Conservation (phyloP, 805 yeast genomes). For the Lachancea sp. region DNA sequence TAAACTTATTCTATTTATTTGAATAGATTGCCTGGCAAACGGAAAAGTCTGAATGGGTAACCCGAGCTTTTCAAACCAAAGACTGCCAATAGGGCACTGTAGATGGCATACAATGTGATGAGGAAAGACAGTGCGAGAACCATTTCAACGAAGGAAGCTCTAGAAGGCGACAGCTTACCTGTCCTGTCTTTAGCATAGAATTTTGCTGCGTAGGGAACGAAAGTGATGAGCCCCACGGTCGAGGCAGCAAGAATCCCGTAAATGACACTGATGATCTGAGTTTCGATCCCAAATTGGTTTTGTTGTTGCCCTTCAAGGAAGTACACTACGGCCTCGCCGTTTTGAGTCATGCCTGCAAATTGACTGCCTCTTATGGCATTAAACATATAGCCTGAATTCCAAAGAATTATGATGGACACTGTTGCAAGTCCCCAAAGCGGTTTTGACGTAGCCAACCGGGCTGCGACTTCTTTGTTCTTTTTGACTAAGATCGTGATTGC, state of each 20-base stretch:
- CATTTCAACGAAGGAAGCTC: slow-evolving; percentile 36
- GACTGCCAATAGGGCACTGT: slow-evolving; percentile 56
- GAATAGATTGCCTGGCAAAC: slow-evolving; percentile 18
- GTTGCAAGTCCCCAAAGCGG: slow-evolving; percentile 64
- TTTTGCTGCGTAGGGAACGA: slow-evolving; percentile 38
- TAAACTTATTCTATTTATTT: neutral
- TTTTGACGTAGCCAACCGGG: slow-evolving; percentile 41
- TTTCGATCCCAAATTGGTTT: slow-evolving; percentile 78
- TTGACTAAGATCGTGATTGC: slow-evolving; percentile 30
- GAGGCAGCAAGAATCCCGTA: slow-evolving; percentile 64
- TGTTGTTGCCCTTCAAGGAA: slow-evolving; percentile 60
- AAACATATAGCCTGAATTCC: slow-evolving; percentile 90
- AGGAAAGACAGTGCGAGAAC: slow-evolving; percentile 42
- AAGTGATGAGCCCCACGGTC: slow-evolving; percentile 51
- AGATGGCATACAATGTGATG: slow-evolving; percentile 45
- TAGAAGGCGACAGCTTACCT: slow-evolving; percentile 25
- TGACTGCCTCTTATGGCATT: slow-evolving; percentile 73
- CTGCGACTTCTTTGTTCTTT: slow-evolving; percentile 33
- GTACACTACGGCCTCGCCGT: slow-evolving; percentile 41
- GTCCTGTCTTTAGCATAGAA: slow-evolving; percentile 33
- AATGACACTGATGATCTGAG: slow-evolving; percentile 71
- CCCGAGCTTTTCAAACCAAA: slow-evolving; percentile 67
- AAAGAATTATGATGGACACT: slow-evolving; percentile 58
- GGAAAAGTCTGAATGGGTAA: slow-evolving; percentile 65
- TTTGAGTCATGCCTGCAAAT: slow-evolving; percentile 38